phyloP scores from a whole-genome alignment of 1,284 basidiomycete species.

The Rhizopogon hawkerae region DNA sequence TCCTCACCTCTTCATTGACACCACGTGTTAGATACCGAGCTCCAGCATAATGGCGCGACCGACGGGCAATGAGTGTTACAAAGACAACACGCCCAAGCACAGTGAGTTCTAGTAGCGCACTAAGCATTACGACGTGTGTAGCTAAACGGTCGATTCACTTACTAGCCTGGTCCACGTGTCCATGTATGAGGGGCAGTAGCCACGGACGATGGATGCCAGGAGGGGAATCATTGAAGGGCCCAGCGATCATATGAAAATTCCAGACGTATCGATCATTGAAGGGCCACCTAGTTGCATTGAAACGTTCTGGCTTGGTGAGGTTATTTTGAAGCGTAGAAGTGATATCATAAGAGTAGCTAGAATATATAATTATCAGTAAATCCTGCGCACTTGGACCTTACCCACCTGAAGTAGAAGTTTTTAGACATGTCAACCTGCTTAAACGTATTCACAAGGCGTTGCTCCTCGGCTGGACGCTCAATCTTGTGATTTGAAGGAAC shows the following conservation, averaged over 20 bases:
- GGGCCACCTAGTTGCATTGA: conserved; percentile 40
- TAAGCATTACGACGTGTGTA: not conserved
- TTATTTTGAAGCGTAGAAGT: conserved; percentile 94
- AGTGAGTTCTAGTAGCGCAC: conserved; percentile 63
- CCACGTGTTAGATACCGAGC: conserved; percentile 94
- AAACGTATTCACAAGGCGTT: conserved; percentile 84
- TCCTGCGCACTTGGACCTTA: not conserved
- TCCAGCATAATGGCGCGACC: conserved; percentile 94
- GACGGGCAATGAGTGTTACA: conserved; percentile 87
- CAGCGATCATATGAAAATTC: conserved; percentile 88
- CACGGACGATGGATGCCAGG: conserved; percentile 43
- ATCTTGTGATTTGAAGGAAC: conserved; percentile 66
- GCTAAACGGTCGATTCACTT: conserved; percentile 27
- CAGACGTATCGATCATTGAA: conserved; percentile 92
- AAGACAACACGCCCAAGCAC: conserved; percentile 89
- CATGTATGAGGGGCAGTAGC: conserved; percentile 91
- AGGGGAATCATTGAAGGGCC: conserved; percentile 40
- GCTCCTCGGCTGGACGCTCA: conserved; percentile 80
- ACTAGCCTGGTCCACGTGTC: conserved; percentile 98
- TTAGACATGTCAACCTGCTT: conserved; percentile 97
- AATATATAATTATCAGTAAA: not conserved
- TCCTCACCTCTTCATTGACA: conserved; percentile 76
- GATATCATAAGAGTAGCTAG: conserved; percentile 92
- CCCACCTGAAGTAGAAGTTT: conserved; percentile 97
- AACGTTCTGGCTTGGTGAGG: conserved; percentile 55